These are phyloP conservation scores for Colletotrichum sublineola DNA, from an alignment of 2,329 filamentous ascomycete genomes.

Conservation along the genomic window DNA sequence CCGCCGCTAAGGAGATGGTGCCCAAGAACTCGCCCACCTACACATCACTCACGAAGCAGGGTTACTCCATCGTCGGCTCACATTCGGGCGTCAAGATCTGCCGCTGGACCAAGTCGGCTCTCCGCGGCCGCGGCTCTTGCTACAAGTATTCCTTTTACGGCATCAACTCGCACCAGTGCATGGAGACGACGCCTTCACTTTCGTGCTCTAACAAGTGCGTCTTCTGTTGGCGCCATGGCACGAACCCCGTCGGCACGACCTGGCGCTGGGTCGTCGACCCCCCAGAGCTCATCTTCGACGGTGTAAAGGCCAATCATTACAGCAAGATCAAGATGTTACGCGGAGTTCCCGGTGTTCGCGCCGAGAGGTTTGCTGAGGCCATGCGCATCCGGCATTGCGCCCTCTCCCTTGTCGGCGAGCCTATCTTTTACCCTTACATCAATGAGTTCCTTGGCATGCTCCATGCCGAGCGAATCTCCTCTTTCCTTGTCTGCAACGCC, in stretches of 20 bases:
- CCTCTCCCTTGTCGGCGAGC: slow-evolving; percentile 91
- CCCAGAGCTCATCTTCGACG: slow-evolving; percentile 88
- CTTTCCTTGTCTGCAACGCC: slow-evolving; percentile 96
- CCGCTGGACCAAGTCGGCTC: slow-evolving; percentile 97
- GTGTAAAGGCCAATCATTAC: slow-evolving; percentile 93
- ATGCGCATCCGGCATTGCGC: slow-evolving; percentile 96
- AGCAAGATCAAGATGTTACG: slow-evolving; percentile 98
- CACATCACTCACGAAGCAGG: slow-evolving; percentile 91
- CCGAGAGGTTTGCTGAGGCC: slow-evolving; percentile 92
- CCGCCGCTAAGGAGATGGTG: slow-evolving; percentile 88
- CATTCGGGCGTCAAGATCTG: slow-evolving; percentile 98
- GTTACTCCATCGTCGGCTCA: slow-evolving; percentile 93
- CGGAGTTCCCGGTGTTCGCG: slow-evolving; percentile 90
- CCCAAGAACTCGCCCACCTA: slow-evolving; percentile 91
- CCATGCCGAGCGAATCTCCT: slow-evolving; percentile 88
- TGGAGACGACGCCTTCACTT: slow-evolving; percentile 96
- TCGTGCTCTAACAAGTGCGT: slow-evolving; percentile 99
- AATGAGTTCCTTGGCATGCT: slow-evolving; percentile 90
- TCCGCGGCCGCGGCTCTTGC: slow-evolving; percentile 92
- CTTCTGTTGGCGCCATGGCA: slow-evolving; percentile 98
- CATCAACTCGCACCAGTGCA: slow-evolving; percentile 95
- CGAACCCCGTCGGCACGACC: slow-evolving; percentile 94
- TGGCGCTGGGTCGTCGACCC: slow-evolving; percentile 98
- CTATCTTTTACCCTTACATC: slow-evolving; percentile 99
- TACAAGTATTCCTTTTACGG: slow-evolving; percentile 99